These are phyloP conservation scores for Lactarius evosmus DNA, from an alignment of 768 basidiomycete species.

Conservation along the genomic window DNA sequence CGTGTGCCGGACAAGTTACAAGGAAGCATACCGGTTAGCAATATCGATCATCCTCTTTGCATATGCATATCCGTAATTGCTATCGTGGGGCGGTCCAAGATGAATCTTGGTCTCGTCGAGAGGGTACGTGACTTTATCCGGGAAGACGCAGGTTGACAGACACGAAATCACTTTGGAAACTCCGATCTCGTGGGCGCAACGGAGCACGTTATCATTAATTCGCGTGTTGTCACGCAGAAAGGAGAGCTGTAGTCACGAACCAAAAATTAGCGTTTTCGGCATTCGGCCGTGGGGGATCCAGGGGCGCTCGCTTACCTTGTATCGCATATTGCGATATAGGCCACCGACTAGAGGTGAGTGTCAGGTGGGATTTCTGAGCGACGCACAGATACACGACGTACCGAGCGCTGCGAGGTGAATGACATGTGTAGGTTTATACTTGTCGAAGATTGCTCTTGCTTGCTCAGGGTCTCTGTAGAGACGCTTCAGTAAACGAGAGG, in stretches of 20 bases:
- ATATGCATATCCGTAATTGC: conserved; percentile 96
- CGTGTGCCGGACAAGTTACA: neutral
- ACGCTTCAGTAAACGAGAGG: neutral
- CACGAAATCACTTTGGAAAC: conserved; percentile 86
- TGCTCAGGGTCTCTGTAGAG: conserved; percentile 59
- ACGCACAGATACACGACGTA: conserved; percentile 37
- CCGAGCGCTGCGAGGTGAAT: conserved; percentile 94
- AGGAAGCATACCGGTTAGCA: conserved; percentile 74
- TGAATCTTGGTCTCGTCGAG: conserved; percentile 93
- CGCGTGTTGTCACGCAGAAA: conserved; percentile 93
- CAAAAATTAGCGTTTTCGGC: conserved; percentile 8
- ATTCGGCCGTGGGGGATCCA: conserved; percentile 1
- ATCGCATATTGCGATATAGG: conserved; percentile 93
- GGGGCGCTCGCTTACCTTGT: conserved; percentile 54
- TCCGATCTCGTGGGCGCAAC: conserved; percentile 62
- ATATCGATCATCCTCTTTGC: conserved; percentile 96
- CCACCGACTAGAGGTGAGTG: conserved; percentile 66
- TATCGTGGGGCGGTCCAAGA: conserved; percentile 85
- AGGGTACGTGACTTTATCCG: conserved; percentile 91
- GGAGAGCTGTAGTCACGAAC: conserved; percentile 51
- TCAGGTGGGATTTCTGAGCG: conserved; percentile 4
- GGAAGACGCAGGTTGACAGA: conserved; percentile 96
- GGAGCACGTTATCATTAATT: conserved; percentile 93
- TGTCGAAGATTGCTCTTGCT: conserved; percentile 74
- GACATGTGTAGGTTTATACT: conserved; percentile 92